These are phyloP conservation scores for Zoysia pacifica DNA, from an alignment of 176 grass and related monocot genomes.

Conservation along the genomic window DNA sequence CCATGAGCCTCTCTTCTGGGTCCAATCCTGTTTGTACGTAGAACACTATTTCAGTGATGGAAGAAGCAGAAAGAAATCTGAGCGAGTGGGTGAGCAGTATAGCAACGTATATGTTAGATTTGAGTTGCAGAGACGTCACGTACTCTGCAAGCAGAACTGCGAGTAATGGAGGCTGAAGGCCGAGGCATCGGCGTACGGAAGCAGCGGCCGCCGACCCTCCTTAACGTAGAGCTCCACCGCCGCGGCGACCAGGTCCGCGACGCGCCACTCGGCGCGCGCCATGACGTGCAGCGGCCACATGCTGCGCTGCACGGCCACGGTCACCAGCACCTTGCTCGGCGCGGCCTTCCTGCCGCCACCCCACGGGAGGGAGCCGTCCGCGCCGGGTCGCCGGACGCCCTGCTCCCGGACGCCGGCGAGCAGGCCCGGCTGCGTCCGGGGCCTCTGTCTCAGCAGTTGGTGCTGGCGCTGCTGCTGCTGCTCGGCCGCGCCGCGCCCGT, in stretches of 20 bases:
- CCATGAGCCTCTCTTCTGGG: slow-evolving; percentile 57
- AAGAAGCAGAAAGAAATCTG: background rate
- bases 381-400: background rate
- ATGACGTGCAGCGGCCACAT: slow-evolving; percentile 79
- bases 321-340: slow-evolving; percentile 68
- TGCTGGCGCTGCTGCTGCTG: slow-evolving; percentile 18
- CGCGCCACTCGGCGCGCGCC: slow-evolving; percentile 71
- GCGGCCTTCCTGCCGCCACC: slow-evolving; percentile 11
- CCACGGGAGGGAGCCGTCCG: slow-evolving; percentile 38
- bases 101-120: background rate
- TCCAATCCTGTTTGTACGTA: slow-evolving; percentile 53
- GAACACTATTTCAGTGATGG: background rate
- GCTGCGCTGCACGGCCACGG: slow-evolving; percentile 65
- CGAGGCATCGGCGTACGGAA: slow-evolving; percentile 44
- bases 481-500: slow-evolving; percentile 32
- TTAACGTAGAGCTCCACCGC: slow-evolving; percentile 59
- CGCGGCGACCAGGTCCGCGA: slow-evolving; percentile 50
- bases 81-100: background rate
- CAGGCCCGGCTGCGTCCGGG: slow-evolving; percentile 59
- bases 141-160: slow-evolving; percentile 80
- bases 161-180: slow-evolving; percentile 69
- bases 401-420: slow-evolving; percentile 24
- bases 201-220: slow-evolving; percentile 55
- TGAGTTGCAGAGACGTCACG: slow-evolving; percentile 13
- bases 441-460: slow-evolving; percentile 36